phyloP scores from a whole-genome alignment of 208 protist genomes.

The Zelonia costaricensis region DNA sequence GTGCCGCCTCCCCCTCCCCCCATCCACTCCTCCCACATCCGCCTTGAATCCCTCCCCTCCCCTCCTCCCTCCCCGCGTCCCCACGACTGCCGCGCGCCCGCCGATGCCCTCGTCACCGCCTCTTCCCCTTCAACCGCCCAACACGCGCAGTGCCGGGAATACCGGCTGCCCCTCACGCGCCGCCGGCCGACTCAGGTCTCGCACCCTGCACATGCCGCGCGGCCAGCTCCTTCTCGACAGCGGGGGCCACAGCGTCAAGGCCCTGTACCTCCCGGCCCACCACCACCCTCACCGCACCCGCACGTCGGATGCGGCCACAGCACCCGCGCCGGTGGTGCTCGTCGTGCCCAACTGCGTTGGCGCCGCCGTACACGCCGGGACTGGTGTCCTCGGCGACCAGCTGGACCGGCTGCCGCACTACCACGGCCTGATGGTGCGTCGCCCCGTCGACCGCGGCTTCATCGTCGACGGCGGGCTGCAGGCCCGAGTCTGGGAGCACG shows the following conservation, averaged over 20 bases:
- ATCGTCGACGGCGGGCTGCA: conserved; percentile 73
- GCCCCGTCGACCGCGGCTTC: conserved; percentile 76
- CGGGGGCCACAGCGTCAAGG: conserved; percentile 76
- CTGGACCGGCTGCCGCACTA: conserved; percentile 71
- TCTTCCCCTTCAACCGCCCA: not conserved
- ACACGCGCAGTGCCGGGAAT: not conserved
- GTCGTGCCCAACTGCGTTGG: conserved; percentile 76
- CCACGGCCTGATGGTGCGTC: conserved; percentile 77
- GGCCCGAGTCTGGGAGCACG: conserved; percentile 74
- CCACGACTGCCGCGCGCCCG: not conserved
- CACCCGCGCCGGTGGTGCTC: conserved; percentile 16
- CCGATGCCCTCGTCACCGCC: not conserved
- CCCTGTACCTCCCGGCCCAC: conserved; percentile 50
- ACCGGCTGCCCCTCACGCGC: not conserved
- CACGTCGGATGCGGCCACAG: not conserved
- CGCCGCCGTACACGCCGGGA: conserved; percentile 55
- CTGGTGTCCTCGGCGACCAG: conserved; percentile 71
- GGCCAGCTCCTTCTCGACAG: conserved; percentile 77
- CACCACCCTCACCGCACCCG: not conserved
- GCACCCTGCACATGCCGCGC: conserved; percentile 17
- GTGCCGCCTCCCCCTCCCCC: too few relatives aligned
- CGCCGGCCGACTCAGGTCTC: too few relatives aligned
- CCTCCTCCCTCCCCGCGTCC: not conserved
- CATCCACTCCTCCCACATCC: not conserved
- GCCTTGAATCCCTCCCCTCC: not conserved